Evolutionary conservation across 2,329 filamentous ascomycete species (phyloP).

Genomic region (Zymoseptoria brevis): DNA sequence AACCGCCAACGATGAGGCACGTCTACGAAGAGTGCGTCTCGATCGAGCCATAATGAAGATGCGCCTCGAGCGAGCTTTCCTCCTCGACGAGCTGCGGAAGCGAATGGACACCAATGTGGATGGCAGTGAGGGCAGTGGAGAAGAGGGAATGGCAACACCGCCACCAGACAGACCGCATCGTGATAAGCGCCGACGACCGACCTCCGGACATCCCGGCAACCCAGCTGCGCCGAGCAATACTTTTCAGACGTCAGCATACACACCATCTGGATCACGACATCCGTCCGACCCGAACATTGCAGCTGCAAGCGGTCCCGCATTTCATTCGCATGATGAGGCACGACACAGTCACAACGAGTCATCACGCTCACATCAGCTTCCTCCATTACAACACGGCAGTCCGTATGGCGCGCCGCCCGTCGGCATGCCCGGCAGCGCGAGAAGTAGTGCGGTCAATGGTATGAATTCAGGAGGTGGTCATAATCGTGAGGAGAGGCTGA

Average conservation of each 20-base stretch:
- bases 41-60: conserved; percentile 85
- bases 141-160: conserved; percentile 25
- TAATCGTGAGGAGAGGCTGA: conserved; percentile 1
- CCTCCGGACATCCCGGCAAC: background rate
- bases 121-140: conserved; percentile 29
- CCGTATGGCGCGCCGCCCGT: conserved; percentile 13
- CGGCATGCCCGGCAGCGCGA: conserved; percentile 11
- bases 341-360: conserved; percentile 3
- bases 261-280: conserved; percentile 1
- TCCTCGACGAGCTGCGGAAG: conserved; percentile 42
- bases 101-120: conserved; percentile 42
- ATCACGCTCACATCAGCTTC: conserved; percentile 1
- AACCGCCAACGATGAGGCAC: conserved; percentile 76
- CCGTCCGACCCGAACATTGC: conserved; percentile 1
- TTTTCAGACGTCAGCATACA: conserved; percentile 8
- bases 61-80: conserved; percentile 68
- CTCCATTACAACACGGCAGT: conserved; percentile 15
- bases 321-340: background rate
- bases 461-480: background rate
- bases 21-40: conserved; percentile 69
- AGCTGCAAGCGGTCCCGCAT: background rate
- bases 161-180: conserved; percentile 26
- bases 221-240: conserved; percentile 10
- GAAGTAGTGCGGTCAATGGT: conserved; percentile 6
- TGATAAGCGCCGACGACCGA: conserved; percentile 21